Conservation (phyloP, 2,329 filamentous ascomycete genomes). For the Colletotrichum theobromicola region DNA sequence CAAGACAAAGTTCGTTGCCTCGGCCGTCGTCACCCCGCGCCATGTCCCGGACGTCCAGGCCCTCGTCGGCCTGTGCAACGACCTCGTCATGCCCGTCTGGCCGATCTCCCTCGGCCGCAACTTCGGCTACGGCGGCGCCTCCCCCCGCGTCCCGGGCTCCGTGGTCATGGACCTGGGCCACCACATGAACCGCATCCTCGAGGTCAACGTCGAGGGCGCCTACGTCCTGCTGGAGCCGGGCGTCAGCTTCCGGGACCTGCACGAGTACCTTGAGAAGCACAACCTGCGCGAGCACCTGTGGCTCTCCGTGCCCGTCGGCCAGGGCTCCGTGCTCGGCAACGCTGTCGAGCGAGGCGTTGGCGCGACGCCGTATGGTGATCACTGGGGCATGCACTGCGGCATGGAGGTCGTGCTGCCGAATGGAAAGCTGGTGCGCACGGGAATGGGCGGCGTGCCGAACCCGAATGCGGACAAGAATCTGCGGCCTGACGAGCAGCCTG, state of each 20-base stretch:
- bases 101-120: slow-evolving; percentile 44
- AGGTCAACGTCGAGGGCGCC: slow-evolving; percentile 41
- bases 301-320: slow-evolving; percentile 48
- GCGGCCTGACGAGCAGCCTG: slow-evolving; percentile 29
- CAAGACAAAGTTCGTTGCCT: slow-evolving; percentile 46
- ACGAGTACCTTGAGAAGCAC: slow-evolving; percentile 37
- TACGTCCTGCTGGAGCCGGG: slow-evolving; percentile 49
- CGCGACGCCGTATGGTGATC: slow-evolving; percentile 51
- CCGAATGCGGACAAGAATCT: slow-evolving; percentile 4
- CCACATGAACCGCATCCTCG: slow-evolving; percentile 44
- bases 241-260: slow-evolving; percentile 42
- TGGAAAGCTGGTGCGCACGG: slow-evolving; percentile 46
- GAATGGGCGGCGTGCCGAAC: slow-evolving; percentile 35
- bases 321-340: slow-evolving; percentile 52
- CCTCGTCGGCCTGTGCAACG: slow-evolving; percentile 39
- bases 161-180: slow-evolving; percentile 46
- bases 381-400: slow-evolving; percentile 45
- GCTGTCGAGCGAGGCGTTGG: slow-evolving; percentile 50
- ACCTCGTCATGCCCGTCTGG: slow-evolving; percentile 38
- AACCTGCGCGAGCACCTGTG: slow-evolving; percentile 42
- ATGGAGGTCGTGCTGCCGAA: slow-evolving; percentile 49
- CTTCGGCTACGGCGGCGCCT: slow-evolving; percentile 48
- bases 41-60: slow-evolving; percentile 49
- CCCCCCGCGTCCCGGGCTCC: slow-evolving; percentile 46
- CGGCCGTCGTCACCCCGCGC: slow-evolving; percentile 37